These are phyloP conservation scores for Solanum phureja DNA, from an alignment of 257 asterid genomes.

Conservation along the genomic window DNA sequence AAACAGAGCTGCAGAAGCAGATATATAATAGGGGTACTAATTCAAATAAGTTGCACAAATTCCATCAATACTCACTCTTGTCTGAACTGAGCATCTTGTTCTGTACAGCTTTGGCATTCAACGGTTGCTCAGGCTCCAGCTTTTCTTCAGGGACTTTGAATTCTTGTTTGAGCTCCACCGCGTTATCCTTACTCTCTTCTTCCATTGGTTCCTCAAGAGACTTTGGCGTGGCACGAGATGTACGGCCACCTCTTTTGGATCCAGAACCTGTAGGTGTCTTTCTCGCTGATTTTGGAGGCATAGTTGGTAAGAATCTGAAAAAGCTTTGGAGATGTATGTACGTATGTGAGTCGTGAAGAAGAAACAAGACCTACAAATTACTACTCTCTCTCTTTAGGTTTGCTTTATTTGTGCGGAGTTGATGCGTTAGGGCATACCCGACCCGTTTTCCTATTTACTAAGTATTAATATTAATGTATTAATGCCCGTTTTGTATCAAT, in stretches of 20 bases:
- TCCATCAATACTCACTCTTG: slow-evolving; percentile 14
- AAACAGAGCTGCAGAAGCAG: background rate
- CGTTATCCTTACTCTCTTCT: slow-evolving; percentile 10
- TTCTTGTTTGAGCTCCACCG: background rate
- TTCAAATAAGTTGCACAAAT: background rate
- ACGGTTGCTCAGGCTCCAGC: background rate
- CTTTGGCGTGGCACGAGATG: slow-evolving; percentile 20
- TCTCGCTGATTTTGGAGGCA: slow-evolving; percentile 71
- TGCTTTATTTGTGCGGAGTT: background rate
- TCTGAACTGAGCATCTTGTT: background rate
- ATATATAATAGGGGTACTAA: background rate
- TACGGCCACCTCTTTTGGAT: slow-evolving; percentile 48
- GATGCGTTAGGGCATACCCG: background rate
- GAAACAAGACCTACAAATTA: background rate
- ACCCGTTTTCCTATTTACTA: background rate
- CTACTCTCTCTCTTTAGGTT: background rate
- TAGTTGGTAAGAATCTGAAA: slow-evolving; percentile 5
- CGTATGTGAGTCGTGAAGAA: background rate
- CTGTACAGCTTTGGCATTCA: slow-evolving; percentile 5
- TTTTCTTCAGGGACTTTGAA: slow-evolving; percentile 6
- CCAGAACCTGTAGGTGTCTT: slow-evolving; percentile 71
- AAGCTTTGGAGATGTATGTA: background rate
- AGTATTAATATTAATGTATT: too few species aligned
- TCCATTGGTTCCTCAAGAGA: slow-evolving; percentile 15
- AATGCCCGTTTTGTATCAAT: too few species aligned